Evolutionary conservation across 345 rosid species (phyloP).

Genomic region (Xanthoceras sorbifolium): DNA sequence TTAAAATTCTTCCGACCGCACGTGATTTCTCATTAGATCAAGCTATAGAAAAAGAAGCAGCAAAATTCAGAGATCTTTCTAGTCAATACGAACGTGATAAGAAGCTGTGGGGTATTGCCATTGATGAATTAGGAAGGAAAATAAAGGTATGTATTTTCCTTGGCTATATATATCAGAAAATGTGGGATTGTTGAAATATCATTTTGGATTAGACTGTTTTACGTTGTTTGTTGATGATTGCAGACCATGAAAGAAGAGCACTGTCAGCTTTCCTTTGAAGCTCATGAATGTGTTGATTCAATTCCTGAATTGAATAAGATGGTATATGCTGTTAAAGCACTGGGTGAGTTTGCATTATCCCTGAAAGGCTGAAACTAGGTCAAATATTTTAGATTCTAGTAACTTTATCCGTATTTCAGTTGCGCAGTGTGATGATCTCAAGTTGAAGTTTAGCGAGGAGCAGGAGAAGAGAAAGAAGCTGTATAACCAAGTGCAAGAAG

Average conservation of each 20-base stretch:
- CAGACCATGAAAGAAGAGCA: conserved; percentile 52
- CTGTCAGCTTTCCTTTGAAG: conserved; percentile 37
- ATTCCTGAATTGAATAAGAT: conserved; percentile 46
- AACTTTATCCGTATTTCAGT: conserved; percentile 26
- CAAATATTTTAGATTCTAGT: not conserved
- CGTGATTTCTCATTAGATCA: conserved; percentile 30
- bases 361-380: not conserved
- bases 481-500: conserved; percentile 47
- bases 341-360: conserved; percentile 38
- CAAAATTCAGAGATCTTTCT: conserved; percentile 30
- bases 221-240: conserved; percentile 3
- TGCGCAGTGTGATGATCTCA: conserved; percentile 47
- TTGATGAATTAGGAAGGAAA: conserved; percentile 31
- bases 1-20: conserved; percentile 3
- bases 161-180: not conserved
- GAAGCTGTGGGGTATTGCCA: conserved; percentile 29
- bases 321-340: conserved; percentile 43
- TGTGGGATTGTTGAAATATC: not conserved
- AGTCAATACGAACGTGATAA: conserved; percentile 33
- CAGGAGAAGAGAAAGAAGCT: conserved; percentile 50
- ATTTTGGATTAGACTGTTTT: not conserved
- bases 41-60: conserved; percentile 27
- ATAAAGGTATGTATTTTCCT: conserved; percentile 26
- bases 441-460: conserved; percentile 44
- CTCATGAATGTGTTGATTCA: conserved; percentile 43